Evolutionary conservation across 208 protist genomes (phyloP).

Genomic region (Acanthamoeba lenticulata): DNA sequence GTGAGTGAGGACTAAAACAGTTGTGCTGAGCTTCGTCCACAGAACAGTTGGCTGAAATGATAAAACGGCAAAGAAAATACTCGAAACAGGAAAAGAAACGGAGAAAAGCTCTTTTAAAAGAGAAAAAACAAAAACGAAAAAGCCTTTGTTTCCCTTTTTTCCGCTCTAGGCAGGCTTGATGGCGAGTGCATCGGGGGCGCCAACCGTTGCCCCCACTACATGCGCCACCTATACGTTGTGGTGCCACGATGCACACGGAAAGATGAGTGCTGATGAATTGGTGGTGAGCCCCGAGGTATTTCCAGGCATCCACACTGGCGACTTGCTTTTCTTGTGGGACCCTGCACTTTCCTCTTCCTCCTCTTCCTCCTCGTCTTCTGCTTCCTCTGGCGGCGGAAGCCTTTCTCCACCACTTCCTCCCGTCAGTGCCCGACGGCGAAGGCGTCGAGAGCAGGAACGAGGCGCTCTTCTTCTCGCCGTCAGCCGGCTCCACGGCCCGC

Average conservation of each 20-base stretch:
- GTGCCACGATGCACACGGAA: conserved; percentile 47
- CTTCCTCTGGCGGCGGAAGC: neutral
- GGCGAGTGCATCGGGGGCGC: neutral
- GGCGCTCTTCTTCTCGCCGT: neutral
- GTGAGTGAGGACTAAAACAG: too few species aligned
- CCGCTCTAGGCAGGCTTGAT: neutral
- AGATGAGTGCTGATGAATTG: conserved; percentile 52
- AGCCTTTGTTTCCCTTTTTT: neutral
- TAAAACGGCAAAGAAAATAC: too few species aligned
- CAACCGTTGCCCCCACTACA: neutral
- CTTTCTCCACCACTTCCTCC: neutral
- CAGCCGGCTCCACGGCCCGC: neutral
- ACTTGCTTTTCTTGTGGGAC: conserved; percentile 39
- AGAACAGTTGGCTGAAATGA: too few species aligned
- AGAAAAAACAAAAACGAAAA: neutral
- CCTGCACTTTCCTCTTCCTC: neutral
- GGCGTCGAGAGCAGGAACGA: neutral
- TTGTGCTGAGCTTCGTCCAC: too few species aligned
- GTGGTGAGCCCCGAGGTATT: conserved; percentile 52
- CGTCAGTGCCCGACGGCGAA: neutral
- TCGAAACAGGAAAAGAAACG: too few species aligned
- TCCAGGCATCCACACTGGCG: neutral
- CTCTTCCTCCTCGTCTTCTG: neutral
- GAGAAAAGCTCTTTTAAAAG: too few species aligned
- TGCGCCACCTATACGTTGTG: neutral